Conservation (phyloP, 371 early-diverging fungal genomes). For the Actinomucor elegans region DNA sequence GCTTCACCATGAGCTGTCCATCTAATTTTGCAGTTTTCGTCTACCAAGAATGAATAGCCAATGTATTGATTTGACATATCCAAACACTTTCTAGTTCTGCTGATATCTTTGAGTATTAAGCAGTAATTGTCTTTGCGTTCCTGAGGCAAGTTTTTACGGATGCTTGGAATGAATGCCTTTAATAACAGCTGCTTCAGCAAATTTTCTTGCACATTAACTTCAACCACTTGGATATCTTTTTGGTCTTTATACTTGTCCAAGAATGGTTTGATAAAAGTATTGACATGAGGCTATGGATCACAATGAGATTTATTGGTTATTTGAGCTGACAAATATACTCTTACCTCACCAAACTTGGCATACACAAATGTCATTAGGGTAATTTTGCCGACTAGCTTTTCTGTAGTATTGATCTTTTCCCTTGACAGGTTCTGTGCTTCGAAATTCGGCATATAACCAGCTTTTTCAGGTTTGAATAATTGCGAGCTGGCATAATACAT, state of each 20-base stretch:
- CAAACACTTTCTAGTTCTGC: slow-evolving; percentile 50
- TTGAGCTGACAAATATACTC: too few relatives aligned
- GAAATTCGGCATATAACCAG: slow-evolving; percentile 73
- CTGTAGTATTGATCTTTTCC: slow-evolving; percentile 55
- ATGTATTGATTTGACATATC: slow-evolving; percentile 76
- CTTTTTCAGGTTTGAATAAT: slow-evolving; percentile 53
- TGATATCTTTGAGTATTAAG: slow-evolving; percentile 62
- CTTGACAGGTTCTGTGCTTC: slow-evolving; percentile 56
- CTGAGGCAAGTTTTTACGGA: slow-evolving; percentile 56
- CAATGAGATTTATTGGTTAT: too few relatives aligned
- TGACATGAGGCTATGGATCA: slow-evolving; percentile 63
- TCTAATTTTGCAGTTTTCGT: slow-evolving; percentile 69
- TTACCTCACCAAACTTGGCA: slow-evolving; percentile 76
- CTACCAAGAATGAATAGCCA: slow-evolving; percentile 82
- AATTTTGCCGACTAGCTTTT: slow-evolving; percentile 52
- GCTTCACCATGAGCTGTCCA: slow-evolving; percentile 89
- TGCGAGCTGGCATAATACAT: slow-evolving; percentile 63
- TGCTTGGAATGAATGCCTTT: slow-evolving; percentile 59
- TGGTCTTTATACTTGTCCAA: slow-evolving; percentile 36
- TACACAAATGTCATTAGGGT: slow-evolving; percentile 71
- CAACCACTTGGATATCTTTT: slow-evolving; percentile 37
- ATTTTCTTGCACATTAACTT: slow-evolving; percentile 66
- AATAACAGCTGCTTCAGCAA: slow-evolving; percentile 62
- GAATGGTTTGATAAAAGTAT: slow-evolving; percentile 57
- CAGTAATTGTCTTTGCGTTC: slow-evolving; percentile 65